Percentiles rank a stretch among this genome's conserved stretches.
Evolutionary conservation across 2,329 filamentous ascomycete genomes (phyloP).

Genomic region (Colletotrichum salicis): DNA sequence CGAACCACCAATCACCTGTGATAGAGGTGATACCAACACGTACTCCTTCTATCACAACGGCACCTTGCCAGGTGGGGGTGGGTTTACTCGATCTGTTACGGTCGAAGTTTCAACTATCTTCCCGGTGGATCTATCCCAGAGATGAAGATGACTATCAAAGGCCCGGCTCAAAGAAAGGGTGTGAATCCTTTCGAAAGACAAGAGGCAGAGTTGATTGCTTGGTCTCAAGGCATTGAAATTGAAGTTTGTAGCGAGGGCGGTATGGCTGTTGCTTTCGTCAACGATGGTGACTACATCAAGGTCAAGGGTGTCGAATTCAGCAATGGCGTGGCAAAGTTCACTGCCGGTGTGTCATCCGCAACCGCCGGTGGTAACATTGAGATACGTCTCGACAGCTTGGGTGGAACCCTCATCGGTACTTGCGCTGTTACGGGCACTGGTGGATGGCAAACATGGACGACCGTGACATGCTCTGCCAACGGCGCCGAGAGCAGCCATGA

Average conservation of each 20-base stretch:
- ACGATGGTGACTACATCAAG: slow-evolving; percentile 46
- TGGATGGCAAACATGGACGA: slow-evolving; percentile 40
- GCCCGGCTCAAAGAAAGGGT: slow-evolving; percentile 40
- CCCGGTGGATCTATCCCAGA: slow-evolving; percentile 43
- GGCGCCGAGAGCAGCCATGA: slow-evolving; percentile 32
- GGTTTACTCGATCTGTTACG: background rate
- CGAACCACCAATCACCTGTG: too few species aligned
- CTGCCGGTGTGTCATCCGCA: slow-evolving; percentile 37
- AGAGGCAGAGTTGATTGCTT: slow-evolving; percentile 45
- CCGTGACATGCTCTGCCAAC: slow-evolving; percentile 38
- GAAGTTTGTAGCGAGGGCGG: slow-evolving; percentile 41
- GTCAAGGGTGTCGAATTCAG: slow-evolving; percentile 45
- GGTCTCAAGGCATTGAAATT: slow-evolving; percentile 40
- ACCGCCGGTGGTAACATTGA: slow-evolving; percentile 42
- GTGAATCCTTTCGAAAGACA: slow-evolving; percentile 42
- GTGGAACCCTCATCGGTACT: slow-evolving; percentile 41
- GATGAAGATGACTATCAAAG: slow-evolving; percentile 41
- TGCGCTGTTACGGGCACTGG: slow-evolving; percentile 43
- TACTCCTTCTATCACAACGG: background rate
- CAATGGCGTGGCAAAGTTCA: slow-evolving; percentile 39
- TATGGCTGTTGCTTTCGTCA: slow-evolving; percentile 40
- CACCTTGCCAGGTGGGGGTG: background rate
- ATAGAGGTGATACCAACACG: too few species aligned
- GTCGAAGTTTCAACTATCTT: background rate
- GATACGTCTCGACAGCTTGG: slow-evolving; percentile 41